Evolutionary conservation across 1,284 basidiomycete genomes (phyloP).

Genomic region (Xerocomus cyaneibrunnescens): DNA sequence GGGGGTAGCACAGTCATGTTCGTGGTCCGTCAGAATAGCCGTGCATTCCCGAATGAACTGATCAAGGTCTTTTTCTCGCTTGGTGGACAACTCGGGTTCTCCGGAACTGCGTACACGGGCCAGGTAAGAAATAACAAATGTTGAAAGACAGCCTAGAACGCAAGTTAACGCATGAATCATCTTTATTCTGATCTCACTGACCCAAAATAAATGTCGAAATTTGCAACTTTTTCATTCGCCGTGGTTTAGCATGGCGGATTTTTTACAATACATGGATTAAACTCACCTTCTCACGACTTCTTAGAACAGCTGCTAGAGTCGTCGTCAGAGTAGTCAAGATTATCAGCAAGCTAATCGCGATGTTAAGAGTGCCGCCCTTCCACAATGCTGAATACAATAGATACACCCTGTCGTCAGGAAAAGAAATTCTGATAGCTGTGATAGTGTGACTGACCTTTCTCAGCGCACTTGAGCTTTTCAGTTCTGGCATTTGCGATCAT

Average conservation of each 20-base stretch:
- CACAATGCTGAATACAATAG: slow-evolving; percentile 39
- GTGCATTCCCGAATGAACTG: slow-evolving; percentile 60
- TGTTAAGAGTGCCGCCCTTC: slow-evolving; percentile 53
- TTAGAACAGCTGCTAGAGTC: slow-evolving; percentile 53
- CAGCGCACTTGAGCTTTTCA: slow-evolving; percentile 43
- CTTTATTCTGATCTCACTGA: slow-evolving; percentile 9
- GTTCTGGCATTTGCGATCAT: slow-evolving; percentile 42
- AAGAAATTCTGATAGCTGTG: no score
- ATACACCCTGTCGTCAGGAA: slow-evolving; percentile 5
- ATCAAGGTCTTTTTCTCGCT: slow-evolving; percentile 56
- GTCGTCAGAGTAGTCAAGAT: slow-evolving; percentile 67
- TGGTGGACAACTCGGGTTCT: slow-evolving; percentile 60
- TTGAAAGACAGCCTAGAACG: slow-evolving; percentile 53
- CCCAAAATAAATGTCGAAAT: slow-evolving; percentile 27
- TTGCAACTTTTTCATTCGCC: slow-evolving; percentile 17
- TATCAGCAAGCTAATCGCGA: slow-evolving; percentile 56
- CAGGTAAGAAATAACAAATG: slow-evolving; percentile 66
- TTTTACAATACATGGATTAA: background rate
- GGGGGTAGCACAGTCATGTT: slow-evolving; percentile 35
- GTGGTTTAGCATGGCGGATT: background rate
- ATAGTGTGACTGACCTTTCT: slow-evolving; percentile 33
- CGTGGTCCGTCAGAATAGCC: slow-evolving; percentile 58
- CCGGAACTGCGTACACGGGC: slow-evolving; percentile 64
- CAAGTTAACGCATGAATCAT: background rate
- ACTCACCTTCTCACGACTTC: slow-evolving; percentile 38